Base-by-base conservation (phyloP, 768 basidiomycete species). In the Phaeotremella fagi region DNA sequence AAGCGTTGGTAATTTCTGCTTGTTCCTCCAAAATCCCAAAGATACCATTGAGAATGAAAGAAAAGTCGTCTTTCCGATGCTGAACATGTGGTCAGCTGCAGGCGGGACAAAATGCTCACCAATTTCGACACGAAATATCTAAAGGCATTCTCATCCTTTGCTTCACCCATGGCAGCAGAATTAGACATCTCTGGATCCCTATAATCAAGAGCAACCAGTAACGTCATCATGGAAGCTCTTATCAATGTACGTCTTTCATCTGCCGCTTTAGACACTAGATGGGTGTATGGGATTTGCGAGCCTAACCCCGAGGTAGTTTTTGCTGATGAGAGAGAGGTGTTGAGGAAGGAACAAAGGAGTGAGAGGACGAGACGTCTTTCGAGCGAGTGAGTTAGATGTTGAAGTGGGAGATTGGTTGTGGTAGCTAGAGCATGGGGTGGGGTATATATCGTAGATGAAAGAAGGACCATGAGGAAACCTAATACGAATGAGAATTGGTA, bases 31-130 rank as follows among this genome's bases (percentile, higher is more conserved):
- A 47, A 20, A 73, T 67, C n/a, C 59, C 63, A 9, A 77, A 41
- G 27, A 90, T 77, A 4, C 94, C 91, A 27, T 83, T 79, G 18
- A 89, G 64, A 45, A 98, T 79, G 74, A 92, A 94, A 23, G 82
- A 77, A 64, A 95, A 89, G 72, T 99, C 95, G 75, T 86, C 84
- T 2, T 82, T 81, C 14, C 94, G 85, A 76, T 99, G 94, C 87
- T 94, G 60, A 25, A 18, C 14, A 12, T 22, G 14, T 29, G 27
- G 42, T 47, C 35, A 50, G 42, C 60, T 50, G 59, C 52, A 42
- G 45, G 41, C n/a, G n/a, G 43, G 49, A 45, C 42, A 36, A 16
- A 42, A 48, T 3, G 75, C 83, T 61, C 60, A 85, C 90, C 69
- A 98, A 74, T 73, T 95, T 95, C 59, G 89, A 85, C 46, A 95